Percentiles rank a stretch among this genome's conserved stretches.
Conservation (phyloP, 139 green algal genomes). For the Yamagishiella unicocca region DNA sequence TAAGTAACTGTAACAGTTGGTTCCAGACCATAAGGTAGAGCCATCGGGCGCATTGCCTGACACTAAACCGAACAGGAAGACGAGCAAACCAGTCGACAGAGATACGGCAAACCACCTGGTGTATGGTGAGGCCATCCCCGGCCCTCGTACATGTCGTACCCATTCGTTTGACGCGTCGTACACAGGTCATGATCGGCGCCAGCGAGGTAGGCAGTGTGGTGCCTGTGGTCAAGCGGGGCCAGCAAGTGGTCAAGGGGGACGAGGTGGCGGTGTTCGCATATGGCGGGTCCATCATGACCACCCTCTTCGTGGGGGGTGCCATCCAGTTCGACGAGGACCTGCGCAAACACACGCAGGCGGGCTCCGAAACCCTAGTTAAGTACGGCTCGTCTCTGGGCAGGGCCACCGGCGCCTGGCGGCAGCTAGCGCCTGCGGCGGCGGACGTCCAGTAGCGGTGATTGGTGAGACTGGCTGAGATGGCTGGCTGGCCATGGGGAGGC, state of each 20-base stretch:
- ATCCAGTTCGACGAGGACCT: constrained; percentile 57
- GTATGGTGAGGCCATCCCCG: too few relatives aligned
- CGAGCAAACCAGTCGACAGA: too few relatives aligned
- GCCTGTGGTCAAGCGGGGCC: constrained; percentile 42
- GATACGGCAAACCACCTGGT: too few relatives aligned
- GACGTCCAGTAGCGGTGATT: too few relatives aligned
- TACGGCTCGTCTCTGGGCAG: constrained; percentile 36
- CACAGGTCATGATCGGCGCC: constrained; percentile 55
- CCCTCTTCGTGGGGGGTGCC: constrained; percentile 37
- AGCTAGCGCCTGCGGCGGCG: neutral
- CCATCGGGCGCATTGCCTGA: too few relatives aligned
- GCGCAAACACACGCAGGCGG: neutral
- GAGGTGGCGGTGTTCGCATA: constrained; percentile 57
- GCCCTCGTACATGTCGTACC: neutral
- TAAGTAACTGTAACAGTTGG: too few relatives aligned
- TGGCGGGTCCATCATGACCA: constrained; percentile 53
- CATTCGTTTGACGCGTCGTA: neutral
- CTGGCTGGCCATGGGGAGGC: too few relatives aligned
- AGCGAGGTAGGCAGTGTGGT: constrained; percentile 51
- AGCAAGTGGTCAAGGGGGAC: constrained; percentile 49
- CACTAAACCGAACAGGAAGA: too few relatives aligned
- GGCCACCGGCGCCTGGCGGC: constrained; percentile 21
- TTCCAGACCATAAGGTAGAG: too few relatives aligned
- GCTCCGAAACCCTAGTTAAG: constrained; percentile 42
- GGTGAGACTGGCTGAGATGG: too few relatives aligned